Evolutionary conservation across 208 protist genomes (phyloP).

Genomic region (Leishmania aethiopica): DNA sequence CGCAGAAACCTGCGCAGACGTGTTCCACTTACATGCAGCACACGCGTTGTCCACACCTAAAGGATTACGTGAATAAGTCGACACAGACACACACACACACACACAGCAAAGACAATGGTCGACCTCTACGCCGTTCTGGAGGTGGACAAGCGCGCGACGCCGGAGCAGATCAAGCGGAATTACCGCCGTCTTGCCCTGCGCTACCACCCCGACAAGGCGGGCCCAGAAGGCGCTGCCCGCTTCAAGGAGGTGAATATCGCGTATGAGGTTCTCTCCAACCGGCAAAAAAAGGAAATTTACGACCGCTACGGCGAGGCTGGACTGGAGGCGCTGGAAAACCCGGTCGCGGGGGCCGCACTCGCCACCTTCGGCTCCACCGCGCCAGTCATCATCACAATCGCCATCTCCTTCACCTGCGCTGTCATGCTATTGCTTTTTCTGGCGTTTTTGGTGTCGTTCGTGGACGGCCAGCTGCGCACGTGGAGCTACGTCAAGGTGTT

Average conservation of each 20-base stretch:
- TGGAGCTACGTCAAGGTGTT: conserved; percentile 86
- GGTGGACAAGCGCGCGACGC: conserved; percentile 55
- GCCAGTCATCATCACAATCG: conserved; percentile 16
- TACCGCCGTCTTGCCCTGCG: conserved; percentile 78
- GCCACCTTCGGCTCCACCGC: conserved; percentile 17
- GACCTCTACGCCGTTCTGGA: conserved; percentile 80
- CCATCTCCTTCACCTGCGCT: conserved; percentile 26
- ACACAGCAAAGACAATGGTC: conserved; percentile 26
- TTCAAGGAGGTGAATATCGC: conserved; percentile 91
- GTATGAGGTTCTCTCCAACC: conserved; percentile 96
- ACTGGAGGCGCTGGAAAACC: conserved; percentile 49
- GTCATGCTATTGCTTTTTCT: conserved; percentile 65
- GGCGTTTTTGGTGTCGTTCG: conserved; percentile 52
- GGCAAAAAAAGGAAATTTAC: conserved; percentile 57
- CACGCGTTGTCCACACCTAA: not conserved
- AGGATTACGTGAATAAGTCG: not conserved
- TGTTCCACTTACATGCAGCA: not conserved
- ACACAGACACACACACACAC: not conserved
- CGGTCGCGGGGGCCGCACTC: conserved; percentile 34
- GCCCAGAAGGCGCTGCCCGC: conserved; percentile 55
- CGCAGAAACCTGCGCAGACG: not conserved
- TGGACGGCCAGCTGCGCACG: conserved; percentile 43
- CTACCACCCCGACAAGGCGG: conserved; percentile 90
- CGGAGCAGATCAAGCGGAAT: conserved; percentile 83
- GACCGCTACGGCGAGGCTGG: conserved; percentile 65